Percentiles rank a stretch among this genome's conserved stretches.
Evolutionary conservation across 495 filamentous ascomycete genomes (phyloP).

Genomic region (Astrocystis sublimbata): DNA sequence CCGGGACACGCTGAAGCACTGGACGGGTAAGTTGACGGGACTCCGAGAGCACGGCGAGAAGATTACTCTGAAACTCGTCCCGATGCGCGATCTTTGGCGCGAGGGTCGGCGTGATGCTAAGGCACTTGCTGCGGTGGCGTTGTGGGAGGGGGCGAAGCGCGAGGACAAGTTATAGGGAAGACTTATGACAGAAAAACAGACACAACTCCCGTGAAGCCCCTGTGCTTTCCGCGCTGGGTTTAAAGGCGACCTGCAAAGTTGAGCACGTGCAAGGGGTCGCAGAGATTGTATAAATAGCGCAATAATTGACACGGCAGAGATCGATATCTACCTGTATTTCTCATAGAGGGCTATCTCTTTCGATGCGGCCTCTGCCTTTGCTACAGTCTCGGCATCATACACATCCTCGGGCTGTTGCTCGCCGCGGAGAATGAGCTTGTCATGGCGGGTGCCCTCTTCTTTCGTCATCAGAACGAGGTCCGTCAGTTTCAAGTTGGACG

Average conservation of each 20-base stretch:
- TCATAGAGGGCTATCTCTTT: constrained; percentile 47
- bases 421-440: constrained; percentile 74
- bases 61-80: constrained; percentile 73
- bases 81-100: constrained; percentile 72
- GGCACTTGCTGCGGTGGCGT: constrained; percentile 70
- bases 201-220: not conserved
- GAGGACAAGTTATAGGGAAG: constrained; percentile 60
- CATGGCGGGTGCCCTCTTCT: constrained; percentile 82
- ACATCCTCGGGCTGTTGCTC: constrained; percentile 67
- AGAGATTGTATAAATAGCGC: not conserved
- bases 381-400: constrained; percentile 65
- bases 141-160: constrained; percentile 70
- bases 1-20: constrained; percentile 61
- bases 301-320: not conserved
- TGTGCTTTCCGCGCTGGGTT: not conserved
- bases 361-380: constrained; percentile 62
- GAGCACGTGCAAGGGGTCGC: not conserved
- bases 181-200: not conserved
- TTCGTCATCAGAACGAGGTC: constrained; percentile 96
- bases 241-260: not conserved
- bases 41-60: constrained; percentile 77
- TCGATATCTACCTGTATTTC: constrained; percentile 30
- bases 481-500: constrained; percentile 59
- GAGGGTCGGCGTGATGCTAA: constrained; percentile 78
- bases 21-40: constrained; percentile 77